Base-by-base conservation (phyloP, 78 protist species). In the Fonticula alba region DNA sequence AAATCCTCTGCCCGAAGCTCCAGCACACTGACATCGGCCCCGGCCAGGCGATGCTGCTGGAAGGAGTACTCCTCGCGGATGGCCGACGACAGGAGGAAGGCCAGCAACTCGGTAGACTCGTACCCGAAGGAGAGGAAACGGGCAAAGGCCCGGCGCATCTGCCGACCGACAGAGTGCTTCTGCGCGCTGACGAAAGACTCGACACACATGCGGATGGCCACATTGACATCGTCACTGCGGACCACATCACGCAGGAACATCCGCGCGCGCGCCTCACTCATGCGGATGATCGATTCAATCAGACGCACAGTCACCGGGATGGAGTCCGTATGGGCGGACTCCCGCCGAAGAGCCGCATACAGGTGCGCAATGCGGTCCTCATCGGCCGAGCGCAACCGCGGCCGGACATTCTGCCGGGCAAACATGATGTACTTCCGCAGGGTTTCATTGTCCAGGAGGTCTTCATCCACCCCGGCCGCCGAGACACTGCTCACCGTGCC, bases 231-330 rank as follows among this genome's bases (percentile, higher is more conserved):
- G 37, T 81, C 78, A 19, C 67, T 65, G 0, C 50, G 20, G 19
- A 92, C 97, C 11, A 40, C 29, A 22, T 82, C 88, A 11, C 96
- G 79, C 52, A 95, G 82, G 66, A 88, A 95, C 94, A 93, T 82
- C 50, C 80, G 64, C 13, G 99, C 99, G 49, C 74, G 81, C 19
- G 99, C 95, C 74, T 91, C 97, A 20, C 95, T 64, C 72, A 95
- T 71, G 11, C 96, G 86, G 24, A 87, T 68, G 66, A 93, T 76
- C 17, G 91, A 72, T 73, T 95, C 98, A 32, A 95, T 47, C 72
- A 87, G 91, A 22, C 99, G 81, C 26, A 86, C 93, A 0, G 95
- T 86, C 73, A 93, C 82, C 49, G 91, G 66, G 43, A 82, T 64
- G 36, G 96, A 93, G 51, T 88, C 89, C 29, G 71, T 22, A 32